phyloP scores from a whole-genome alignment of 2,329 filamentous ascomycete genomes.

The Nemania abortiva region DNA sequence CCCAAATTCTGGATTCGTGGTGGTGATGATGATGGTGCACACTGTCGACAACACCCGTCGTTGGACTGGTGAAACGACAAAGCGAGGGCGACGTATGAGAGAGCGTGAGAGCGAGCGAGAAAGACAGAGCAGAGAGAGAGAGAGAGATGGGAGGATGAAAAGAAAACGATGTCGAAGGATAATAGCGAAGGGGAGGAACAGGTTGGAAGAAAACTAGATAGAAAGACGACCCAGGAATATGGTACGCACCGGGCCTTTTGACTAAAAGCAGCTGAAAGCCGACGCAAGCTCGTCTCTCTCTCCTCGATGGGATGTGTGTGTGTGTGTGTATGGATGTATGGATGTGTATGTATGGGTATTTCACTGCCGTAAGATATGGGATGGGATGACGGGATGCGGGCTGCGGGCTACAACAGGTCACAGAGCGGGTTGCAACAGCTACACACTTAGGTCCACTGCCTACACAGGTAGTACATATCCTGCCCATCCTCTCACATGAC shows the following conservation, averaged over 20 bases:
- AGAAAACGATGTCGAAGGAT: slow-evolving; percentile 32
- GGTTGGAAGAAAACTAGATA: slow-evolving; percentile 27
- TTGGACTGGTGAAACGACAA: slow-evolving; percentile 28
- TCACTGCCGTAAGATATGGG: slow-evolving; percentile 29
- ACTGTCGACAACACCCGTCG: slow-evolving; percentile 35
- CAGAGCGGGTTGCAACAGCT: slow-evolving; percentile 39
- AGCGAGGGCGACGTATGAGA: slow-evolving; percentile 9
- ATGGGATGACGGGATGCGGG: slow-evolving; percentile 15
- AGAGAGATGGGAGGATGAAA: slow-evolving; percentile 33
- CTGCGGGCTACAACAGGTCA: slow-evolving; percentile 27
- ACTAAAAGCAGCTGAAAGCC: slow-evolving; percentile 46
- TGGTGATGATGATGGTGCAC: slow-evolving; percentile 43
- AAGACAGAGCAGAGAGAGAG: slow-evolving; percentile 14
- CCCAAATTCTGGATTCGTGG: slow-evolving; percentile 35
- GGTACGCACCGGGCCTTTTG: slow-evolving; percentile 49
- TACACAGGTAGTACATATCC: background rate
- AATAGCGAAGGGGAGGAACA: slow-evolving; percentile 33
- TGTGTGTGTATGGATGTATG: too few relatives aligned
- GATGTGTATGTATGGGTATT: slow-evolving; percentile 31
- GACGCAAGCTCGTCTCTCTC: slow-evolving; percentile 32
- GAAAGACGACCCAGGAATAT: slow-evolving; percentile 48
- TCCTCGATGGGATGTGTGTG: too few relatives aligned
- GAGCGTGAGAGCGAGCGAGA: slow-evolving; percentile 17
- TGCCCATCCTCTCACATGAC: slow-evolving; percentile 27
- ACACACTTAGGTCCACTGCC: slow-evolving; percentile 2